Evolutionary conservation across 2,329 filamentous ascomycete species (phyloP), one percentile per base, ranked within the genome.

Genomic region (Aspergillus pseudoglaucus): DNA sequence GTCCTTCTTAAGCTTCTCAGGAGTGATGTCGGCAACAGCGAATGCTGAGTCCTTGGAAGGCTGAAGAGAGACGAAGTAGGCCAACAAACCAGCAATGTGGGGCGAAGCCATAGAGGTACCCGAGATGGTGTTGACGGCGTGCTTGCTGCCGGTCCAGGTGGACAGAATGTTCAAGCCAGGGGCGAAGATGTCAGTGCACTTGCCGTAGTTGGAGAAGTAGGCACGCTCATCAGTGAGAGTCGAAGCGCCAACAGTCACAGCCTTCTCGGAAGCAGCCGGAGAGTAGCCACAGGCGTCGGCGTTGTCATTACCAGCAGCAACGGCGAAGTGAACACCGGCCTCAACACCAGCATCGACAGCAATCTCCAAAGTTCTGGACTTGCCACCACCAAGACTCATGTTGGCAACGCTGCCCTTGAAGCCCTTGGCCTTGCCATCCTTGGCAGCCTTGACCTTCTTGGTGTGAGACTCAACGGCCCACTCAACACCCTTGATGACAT

Each of bases 131-230:
- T 98, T 98, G 77, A 89, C 83, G 65, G 93, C 91, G 65, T 91
- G 85, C 74, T 93, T 87, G 82, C 86, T 91, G 69, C 94, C 93
- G 63, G 95, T 95, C 93, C 93, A 98, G 70, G 93, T 97, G 57
- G 93, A 98, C 63, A 88, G 82, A 64, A 98, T 95, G 84, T 90
- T 95, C 64, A 96, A 81, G 66, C 93, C 93, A 52, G 93, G 93
- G 55, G 90, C 93, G 65, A 98, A 98, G 80, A 98, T 95, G 75
- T 98, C 93, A 70, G 91, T 95, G 82, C 93, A 98, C 81, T 91
- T 93, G 72, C 93, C 93, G 73, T 85, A 97, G 87, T 98, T 98
- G 83, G 94, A 98, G 84, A 98, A 98, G 83, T 97, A 98, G 57
- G 93, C 93, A 75, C 93, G 91, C 79, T 89, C 88, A 68, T 98